Evolutionary conservation across 345 rosid genomes (phyloP), one percentile per base, ranked within the genome.

Genomic region (Citrus hindsii): DNA sequence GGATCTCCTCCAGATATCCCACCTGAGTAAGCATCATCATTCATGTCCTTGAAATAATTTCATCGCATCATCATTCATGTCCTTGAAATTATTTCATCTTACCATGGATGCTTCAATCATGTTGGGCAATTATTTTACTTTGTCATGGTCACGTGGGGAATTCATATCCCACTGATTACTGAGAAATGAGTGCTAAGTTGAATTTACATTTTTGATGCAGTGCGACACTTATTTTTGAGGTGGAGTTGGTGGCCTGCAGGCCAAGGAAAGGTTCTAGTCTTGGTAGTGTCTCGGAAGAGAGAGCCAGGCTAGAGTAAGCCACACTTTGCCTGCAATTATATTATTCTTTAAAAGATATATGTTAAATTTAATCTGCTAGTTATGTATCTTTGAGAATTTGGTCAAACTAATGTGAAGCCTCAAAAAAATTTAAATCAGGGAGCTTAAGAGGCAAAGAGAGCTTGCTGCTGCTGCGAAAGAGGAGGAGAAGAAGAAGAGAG

Each of bases 1-100:
- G 99, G 98, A 37, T 94, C 98, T 80, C 93, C 95, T 37, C 98
- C 98, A 0, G 98, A 94, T 70, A 90, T 96, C 77, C 99, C 98
- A 75, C 89, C 99, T 3, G 78, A 88, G 99, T 96, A 92, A 75
- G 73, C 40, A 40, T 33, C 77, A 10, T 77, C n/a, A 21, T 27
- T 48, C 56, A 30, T 32, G 8, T 78, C 13, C 42, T 58, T 63
- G n/a, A n/a, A 19, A 19, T 37, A 7, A 64, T 32, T 55, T 78
- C 61, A 32, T 58, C 13, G 73, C 40, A 40, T 33, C 77, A 10
- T 77, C n/a, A 21, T 27, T 48, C 56, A 30, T 32, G 8, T 78
- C 13, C 42, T 58, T 63, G n/a, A n/a, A 19, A 19, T 37, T 7
- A 64, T 32, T 55, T 78, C 61, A 32, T 58, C 13, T 67, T 5